Percentiles rank a stretch among this genome's conserved stretches.
These are phyloP conservation scores for Ailanthus altissimus DNA, from an alignment of 345 rosid species.

Conservation along the genomic window DNA sequence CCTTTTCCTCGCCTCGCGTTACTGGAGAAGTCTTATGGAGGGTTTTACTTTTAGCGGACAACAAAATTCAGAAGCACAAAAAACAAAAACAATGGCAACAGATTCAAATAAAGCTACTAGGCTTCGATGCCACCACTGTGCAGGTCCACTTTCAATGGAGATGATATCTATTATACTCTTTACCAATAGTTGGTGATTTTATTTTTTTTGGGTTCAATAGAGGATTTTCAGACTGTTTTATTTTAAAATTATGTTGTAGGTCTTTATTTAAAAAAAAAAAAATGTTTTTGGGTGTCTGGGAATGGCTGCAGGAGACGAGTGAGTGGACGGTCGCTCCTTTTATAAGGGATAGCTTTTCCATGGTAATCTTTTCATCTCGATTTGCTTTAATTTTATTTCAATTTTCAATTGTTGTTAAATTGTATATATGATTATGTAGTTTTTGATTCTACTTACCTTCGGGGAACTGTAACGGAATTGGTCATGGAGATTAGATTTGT, in stretches of 20 bases:
- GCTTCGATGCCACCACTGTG: constrained; percentile 81
- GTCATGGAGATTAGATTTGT: neutral
- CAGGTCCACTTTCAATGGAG: constrained; percentile 80
- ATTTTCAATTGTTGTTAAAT: neutral
- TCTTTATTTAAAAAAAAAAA: no score
- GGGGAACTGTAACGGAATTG: neutral
- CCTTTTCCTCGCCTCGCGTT: neutral
- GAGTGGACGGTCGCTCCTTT: constrained; percentile 80
- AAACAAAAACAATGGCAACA: constrained; percentile 38
- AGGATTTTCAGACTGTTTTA: no score
- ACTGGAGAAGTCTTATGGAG: constrained; percentile 4
- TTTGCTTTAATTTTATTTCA: neutral
- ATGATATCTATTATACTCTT: constrained; percentile 37
- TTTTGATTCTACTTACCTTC: neutral
- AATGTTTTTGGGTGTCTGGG: neutral
- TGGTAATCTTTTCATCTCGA: constrained; percentile 45
- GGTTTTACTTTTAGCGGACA: constrained; percentile 17
- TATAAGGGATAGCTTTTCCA: constrained; percentile 87
- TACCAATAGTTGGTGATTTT: neutral
- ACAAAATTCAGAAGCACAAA: neutral
- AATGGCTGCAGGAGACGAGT: constrained; percentile 70
- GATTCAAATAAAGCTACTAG: constrained; percentile 34
- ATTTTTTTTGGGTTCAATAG: no score
- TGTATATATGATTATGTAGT: neutral
- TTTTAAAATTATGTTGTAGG: no score